Base-by-base conservation (phyloP, 2,329 filamentous ascomycete genomes). In the Neurospora sp. region DNA sequence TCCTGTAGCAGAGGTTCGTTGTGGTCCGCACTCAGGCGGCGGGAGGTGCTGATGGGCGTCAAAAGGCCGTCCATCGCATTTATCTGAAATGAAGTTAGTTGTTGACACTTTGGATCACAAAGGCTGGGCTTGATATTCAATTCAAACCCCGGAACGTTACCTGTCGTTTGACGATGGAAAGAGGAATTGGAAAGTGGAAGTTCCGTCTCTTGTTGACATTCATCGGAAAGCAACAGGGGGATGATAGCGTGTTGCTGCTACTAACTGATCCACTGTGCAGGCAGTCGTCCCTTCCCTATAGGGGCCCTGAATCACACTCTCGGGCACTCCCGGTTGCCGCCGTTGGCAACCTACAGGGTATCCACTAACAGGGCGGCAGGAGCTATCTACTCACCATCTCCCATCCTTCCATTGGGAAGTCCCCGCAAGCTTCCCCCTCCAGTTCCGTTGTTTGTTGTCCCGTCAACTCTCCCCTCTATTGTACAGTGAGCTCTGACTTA, bases 61-160 rank as follows among this genome's bases (percentile, higher is more conserved):
- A 89, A 78, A 36, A 89, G 78, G 37, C 83, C 83, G 69, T 88
- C 86, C 87, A 89, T 89, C 37, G 67, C 75, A 65, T 37, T 15
- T 19, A 19, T 40, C 62, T 12, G 4, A 33, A 19, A 6, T 0
- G 8, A 57, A 39, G 39, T 40, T 12, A 43, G 41, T 46, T 39
- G 46, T 12, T 62, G 12, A 36, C 6, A 17, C 28, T 33, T 36
- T 36, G 15, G 8, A 62, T 17, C 6, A 62, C 8, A 15, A 33
- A 8, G 52, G 8, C 23, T 17, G 52, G 11, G 43, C 11, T 52
- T 52, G 43, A 52, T 12, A 15, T 52, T 11, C 23, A 6, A 52
- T 12, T 23, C 2, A 23, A 15, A 52, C 2, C 19, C 11, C 11
- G 15, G 28, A n/a, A 33, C 11, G 12, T 33, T 62, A 62, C 52